Evolutionary conservation across 345 rosid genomes (phyloP), one percentile per base, ranked within the genome.

Genomic region (Noccaea bulbosa): DNA sequence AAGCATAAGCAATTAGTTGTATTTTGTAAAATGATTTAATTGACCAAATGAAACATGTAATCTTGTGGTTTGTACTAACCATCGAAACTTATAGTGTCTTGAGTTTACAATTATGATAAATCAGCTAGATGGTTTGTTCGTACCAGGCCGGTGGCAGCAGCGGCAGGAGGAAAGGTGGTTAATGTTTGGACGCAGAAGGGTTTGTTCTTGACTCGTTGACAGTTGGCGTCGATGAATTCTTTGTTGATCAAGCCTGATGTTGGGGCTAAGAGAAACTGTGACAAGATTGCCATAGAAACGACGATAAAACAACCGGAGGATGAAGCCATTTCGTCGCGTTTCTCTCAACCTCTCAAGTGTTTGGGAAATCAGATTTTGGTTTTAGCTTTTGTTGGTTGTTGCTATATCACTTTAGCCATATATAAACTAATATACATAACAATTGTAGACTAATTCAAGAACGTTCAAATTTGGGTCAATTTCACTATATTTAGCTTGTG

Each of bases 101-200:
- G 27, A 24, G 4, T 63, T 10, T 8, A 47, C 4, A 47, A 11
- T 63, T 6, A 34, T 47, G 7, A 34, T 33, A 4, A 33, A 4
- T 34, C 8, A 49, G 38, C 35, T 41, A 40, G 53, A 30, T 39
- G 27, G 4, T 44, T 41, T 0, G 20, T 17, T 1, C 9, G 38
- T 72, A 72, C 71, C 71, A 56, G 60, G 51, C 51, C 38, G 5
- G 59, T 65, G 37, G 77, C 77, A 38, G 72, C 11, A 49, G 6
- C 4, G 4, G 77, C 0, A 14, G 72, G 71, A 62, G 77, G 72
- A 73, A 38, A 58, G 2, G 53, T 67, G 33, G 57, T 67, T 12
- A 68, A 62, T 8, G 69, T 75, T 11, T 75, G 40, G 41, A 67
- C 0, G 27, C 78, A 74, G 27, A 67, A 74, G 0, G 64, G 0